A percentile compares a stretch with the other conserved stretches of the same genome.
Conservation (phyloP, 805 yeast species). For the Saccharomycopsis fermentans region DNA sequence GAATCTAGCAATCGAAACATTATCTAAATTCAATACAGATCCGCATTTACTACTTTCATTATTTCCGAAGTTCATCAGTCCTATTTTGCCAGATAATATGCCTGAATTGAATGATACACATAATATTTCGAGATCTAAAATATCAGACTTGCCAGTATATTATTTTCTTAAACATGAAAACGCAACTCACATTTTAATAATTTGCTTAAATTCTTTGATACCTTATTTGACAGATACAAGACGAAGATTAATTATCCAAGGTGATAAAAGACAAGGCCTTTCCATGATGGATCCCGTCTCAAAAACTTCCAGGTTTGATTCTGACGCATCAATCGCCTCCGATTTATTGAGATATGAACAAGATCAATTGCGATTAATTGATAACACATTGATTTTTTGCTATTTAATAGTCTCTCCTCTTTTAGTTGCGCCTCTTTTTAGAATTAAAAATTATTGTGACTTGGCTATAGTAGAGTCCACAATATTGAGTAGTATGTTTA, state of each 20-base stretch:
- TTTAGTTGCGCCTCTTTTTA: constrained; percentile 71
- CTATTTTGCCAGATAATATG: neutral
- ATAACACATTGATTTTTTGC: constrained; percentile 67
- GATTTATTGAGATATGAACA: neutral
- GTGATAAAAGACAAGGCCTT: constrained; percentile 21
- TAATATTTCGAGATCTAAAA: neutral
- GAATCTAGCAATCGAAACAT: constrained; percentile 32
- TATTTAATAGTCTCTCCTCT: constrained; percentile 61
- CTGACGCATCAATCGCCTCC: neutral
- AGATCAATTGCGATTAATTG: constrained; percentile 35
- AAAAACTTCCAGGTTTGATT: neutral
- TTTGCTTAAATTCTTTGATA: constrained; percentile 26
- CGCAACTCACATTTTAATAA: neutral
- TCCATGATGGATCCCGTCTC: constrained; percentile 9
- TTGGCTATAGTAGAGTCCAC: constrained; percentile 47
- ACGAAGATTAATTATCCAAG: constrained; percentile 27
- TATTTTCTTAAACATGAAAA: neutral
- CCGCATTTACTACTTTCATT: constrained; percentile 42
- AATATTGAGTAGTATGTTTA: constrained; percentile 27
- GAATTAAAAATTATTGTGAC: constrained; percentile 69
- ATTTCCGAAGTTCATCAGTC: constrained; percentile 30
- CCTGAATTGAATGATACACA: neutral
- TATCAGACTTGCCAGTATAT: neutral
- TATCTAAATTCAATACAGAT: constrained; percentile 47
- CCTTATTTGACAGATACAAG: constrained; percentile 41